These are phyloP conservation scores for Mucor plumbeus DNA, from an alignment of 371 early-diverging fungal species.

Conservation along the genomic window DNA sequence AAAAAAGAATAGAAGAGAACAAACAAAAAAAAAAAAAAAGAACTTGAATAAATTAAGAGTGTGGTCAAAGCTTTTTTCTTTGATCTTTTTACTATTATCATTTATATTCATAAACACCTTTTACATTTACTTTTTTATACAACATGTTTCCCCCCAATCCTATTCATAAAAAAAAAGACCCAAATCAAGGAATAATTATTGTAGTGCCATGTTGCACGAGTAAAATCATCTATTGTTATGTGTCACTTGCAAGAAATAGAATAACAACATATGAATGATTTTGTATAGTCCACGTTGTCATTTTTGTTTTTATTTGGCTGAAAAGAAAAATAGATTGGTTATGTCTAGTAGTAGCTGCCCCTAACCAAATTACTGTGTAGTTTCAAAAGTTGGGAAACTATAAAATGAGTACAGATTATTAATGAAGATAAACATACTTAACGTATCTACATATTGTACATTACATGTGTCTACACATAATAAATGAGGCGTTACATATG, in stretches of 20 bases:
- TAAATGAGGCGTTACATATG: too few species aligned
- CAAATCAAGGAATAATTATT: conserved; percentile 2
- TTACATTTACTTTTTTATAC: neutral
- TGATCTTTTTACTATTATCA: neutral
- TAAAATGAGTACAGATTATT: too few species aligned
- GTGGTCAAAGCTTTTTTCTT: conserved; percentile 1
- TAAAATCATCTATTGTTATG: neutral
- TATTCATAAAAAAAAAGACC: neutral
- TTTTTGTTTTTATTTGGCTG: neutral
- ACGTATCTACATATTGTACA: too few species aligned
- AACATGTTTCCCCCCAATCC: neutral
- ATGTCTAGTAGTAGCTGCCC: neutral
- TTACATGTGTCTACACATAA: too few species aligned
- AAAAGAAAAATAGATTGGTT: neutral
- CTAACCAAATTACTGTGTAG: neutral
- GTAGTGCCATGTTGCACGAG: conserved; percentile 2
- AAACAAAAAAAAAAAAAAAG: too few species aligned
- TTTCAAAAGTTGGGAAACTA: too few species aligned
- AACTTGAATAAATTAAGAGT: neutral
- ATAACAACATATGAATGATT: conserved; percentile 1
- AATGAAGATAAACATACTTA: too few species aligned
- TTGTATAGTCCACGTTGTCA: conserved; percentile 10
- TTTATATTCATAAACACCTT: neutral
- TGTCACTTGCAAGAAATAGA: neutral
- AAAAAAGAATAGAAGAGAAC: too few species aligned